Base-by-base conservation (phyloP, 257 asterid species). In the Avicennia marina region DNA sequence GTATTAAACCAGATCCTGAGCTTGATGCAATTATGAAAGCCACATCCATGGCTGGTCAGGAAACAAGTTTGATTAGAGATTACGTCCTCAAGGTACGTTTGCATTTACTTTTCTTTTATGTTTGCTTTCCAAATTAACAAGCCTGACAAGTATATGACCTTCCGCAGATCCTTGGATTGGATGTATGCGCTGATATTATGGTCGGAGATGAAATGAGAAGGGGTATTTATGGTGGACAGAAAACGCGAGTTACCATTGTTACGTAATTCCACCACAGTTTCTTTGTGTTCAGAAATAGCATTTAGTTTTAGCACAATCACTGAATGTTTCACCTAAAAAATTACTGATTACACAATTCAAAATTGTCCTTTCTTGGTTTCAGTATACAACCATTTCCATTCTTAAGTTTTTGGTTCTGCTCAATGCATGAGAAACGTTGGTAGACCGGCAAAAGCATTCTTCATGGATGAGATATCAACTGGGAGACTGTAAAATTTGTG, bases 161-260 rank as follows among this genome's bases (percentile, higher is more conserved):
- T 56, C 3, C 2, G 45, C 84, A 89, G 97, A 84, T 89, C 55
- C 95, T 89, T 67, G 95, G 94, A 73, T 72, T 89, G 76, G 95
- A 89, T 53, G 82, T 80, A 32, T 89, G 97, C 69, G 88, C 97
- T 40, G 93, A 90, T 79, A 84, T 67, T 48, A 75, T 84, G 93
- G 94, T 90, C 24, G 97, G 97, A 53, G 97, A 90, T 69, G 95
- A 84, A 10, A 90, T 90, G 97, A 82, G 90, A 62, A 70, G 97
- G 45, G 96, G 97, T 16, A 90, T 90, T 46, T 90, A 96, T 0
- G 97, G 97, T n/a, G 97, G 97, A 19, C 95, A 89, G 41, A 89
- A 89, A 64, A 89, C 85, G 67, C 93, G 97, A 13, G 86, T 86
- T 19, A 86, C 97, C 1, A 90, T 88, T 10, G 97, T 95, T 36